These are phyloP conservation scores for Collybia mongolica DNA, from an alignment of 768 basidiomycete genomes.

Conservation along the genomic window DNA sequence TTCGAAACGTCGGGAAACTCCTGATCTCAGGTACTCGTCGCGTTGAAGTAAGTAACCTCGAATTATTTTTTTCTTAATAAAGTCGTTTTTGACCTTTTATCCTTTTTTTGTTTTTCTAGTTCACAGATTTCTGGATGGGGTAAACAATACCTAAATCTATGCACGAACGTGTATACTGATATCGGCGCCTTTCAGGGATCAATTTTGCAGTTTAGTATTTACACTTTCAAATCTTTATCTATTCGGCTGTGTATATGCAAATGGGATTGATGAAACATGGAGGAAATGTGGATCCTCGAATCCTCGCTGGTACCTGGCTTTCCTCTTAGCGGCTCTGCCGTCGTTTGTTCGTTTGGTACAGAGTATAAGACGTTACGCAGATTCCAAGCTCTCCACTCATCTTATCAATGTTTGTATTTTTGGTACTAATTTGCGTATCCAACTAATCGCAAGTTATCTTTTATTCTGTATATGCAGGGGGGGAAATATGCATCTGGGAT, in stretches of 20 bases:
- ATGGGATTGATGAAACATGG: conserved; percentile 51
- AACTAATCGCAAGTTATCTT: conserved; percentile 1
- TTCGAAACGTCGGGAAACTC: conserved; percentile 61
- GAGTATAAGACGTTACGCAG: conserved; percentile 82
- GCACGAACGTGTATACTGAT: neutral
- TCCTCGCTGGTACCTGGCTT: conserved; percentile 60
- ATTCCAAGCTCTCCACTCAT: conserved; percentile 74
- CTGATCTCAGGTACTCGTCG: conserved; percentile 64
- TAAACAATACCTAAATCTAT: conserved; percentile 27
- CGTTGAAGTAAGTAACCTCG: conserved; percentile 62
- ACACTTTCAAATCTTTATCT: conserved; percentile 72
- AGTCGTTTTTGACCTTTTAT: conserved; percentile 5
- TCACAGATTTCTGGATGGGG: conserved; percentile 91
- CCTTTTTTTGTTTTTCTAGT: conserved; percentile 35
- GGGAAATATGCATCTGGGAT: conserved; percentile 82
- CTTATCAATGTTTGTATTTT: conserved; percentile 70
- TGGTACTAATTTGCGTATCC: neutral
- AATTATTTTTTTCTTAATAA: neutral
- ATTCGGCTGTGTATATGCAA: conserved; percentile 70
- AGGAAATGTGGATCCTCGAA: conserved; percentile 42
- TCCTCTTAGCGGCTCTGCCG: conserved; percentile 62
- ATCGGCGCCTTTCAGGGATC: conserved; percentile 53
- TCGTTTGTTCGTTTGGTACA: conserved; percentile 79
- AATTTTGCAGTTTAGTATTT: conserved; percentile 79
- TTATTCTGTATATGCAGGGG: conserved; percentile 44